These are phyloP conservation scores for Fusarium poae DNA, from an alignment of 2,329 filamentous ascomycete genomes.

Conservation along the genomic window DNA sequence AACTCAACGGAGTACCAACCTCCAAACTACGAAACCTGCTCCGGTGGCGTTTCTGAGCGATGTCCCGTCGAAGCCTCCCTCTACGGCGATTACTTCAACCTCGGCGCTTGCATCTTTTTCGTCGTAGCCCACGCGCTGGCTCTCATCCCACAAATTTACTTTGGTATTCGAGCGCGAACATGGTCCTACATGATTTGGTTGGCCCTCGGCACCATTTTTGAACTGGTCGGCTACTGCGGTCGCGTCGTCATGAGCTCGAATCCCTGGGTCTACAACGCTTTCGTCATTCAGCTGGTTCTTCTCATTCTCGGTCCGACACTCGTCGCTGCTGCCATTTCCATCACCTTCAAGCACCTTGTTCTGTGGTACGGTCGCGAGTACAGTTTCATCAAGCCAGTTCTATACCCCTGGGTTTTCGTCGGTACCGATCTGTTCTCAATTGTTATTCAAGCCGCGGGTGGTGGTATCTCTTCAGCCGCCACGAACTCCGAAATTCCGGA, in stretches of 20 bases:
- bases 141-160: slow-evolving; percentile 51
- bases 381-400: slow-evolving; percentile 54
- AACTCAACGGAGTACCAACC: slow-evolving; percentile 22
- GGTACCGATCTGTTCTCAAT: slow-evolving; percentile 59
- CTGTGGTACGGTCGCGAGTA: slow-evolving; percentile 57
- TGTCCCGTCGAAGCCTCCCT: slow-evolving; percentile 45
- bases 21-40: slow-evolving; percentile 30
- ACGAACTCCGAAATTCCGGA: slow-evolving; percentile 21
- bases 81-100: slow-evolving; percentile 46
- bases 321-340: slow-evolving; percentile 59
- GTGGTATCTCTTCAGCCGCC: slow-evolving; percentile 37
- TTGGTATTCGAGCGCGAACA: slow-evolving; percentile 53
- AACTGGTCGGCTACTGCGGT: slow-evolving; percentile 58
- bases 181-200: slow-evolving; percentile 56
- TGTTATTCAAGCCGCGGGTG: slow-evolving; percentile 43
- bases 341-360: slow-evolving; percentile 61
- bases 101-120: slow-evolving; percentile 51
- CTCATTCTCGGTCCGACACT: slow-evolving; percentile 59
- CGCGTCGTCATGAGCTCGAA: slow-evolving; percentile 57
- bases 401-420: slow-evolving; percentile 64
- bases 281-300: slow-evolving; percentile 59
- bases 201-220: slow-evolving; percentile 56
- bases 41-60: slow-evolving; percentile 25
- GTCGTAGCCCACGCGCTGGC: slow-evolving; percentile 53
- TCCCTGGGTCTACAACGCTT: slow-evolving; percentile 57